Base-by-base conservation (phyloP, 306 rosid species). In the Canavalia ensiformis region DNA sequence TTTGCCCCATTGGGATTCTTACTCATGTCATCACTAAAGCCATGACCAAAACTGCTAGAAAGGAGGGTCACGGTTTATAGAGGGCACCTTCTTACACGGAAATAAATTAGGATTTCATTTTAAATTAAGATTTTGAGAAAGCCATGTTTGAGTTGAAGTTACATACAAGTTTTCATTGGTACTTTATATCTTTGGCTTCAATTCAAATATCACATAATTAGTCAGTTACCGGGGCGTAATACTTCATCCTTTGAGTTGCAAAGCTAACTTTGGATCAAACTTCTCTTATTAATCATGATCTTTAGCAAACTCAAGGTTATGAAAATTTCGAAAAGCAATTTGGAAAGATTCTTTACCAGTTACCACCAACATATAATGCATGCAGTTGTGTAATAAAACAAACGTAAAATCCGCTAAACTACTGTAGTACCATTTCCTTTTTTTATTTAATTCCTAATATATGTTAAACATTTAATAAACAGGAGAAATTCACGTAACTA, bases 1-100 rank as follows among this genome's bases (percentile, higher is more conserved):
- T 88, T 82, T 95, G 99, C 45, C 99, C 98, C 29, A 67, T 91
- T 81, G 99, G 99, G 88, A 91, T 95, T 82, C 89, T 93, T 63
- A 55, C 90, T 75, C 99, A 95, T 88, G 71, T 70, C 78, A 81
- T 95, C 82, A 95, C 99, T 81, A 95, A 93, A 81, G 91, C 92
- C 66, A 54, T 95, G 82, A 83, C 90, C 75, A 79, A 58, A 87
- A 66, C 82, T 71, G 68, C 69, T 41, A 82, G 81, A 72, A 81
- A 56, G 59, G 82, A 83, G 74, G 65, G 84, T 74, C 90, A 62
- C 68, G 56, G 74, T 56, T 63, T 81, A 47, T 83, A 89, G 85
- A 84, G 4, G 72, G 37, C 47, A 64, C 75, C 41, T 42, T 31
- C 76, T 65, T 67, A 56, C 41, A 51, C 45, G 25, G 57, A 77